Conservation (phyloP, 2,329 filamentous ascomycete genomes). For the Rutstroemia sp. region DNA sequence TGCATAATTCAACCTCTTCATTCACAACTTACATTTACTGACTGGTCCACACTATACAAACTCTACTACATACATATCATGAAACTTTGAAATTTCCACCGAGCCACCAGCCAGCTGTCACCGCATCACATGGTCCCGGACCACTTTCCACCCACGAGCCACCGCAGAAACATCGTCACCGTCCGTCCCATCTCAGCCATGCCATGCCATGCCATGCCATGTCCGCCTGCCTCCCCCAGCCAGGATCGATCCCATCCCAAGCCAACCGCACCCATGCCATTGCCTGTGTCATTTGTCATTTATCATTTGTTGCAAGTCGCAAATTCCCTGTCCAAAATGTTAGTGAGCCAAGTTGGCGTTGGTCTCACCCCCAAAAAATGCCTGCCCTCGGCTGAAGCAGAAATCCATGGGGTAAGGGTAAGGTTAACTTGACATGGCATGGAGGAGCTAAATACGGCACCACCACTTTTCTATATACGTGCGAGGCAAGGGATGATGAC, state of each 20-base stretch:
- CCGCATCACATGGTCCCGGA: too few relatives aligned
- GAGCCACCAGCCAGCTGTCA: too few relatives aligned
- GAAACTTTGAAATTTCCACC: too few relatives aligned
- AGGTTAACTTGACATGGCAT: background rate
- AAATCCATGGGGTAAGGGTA: background rate
- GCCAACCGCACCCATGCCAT: background rate
- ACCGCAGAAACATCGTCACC: background rate
- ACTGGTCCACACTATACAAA: too few relatives aligned
- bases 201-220: too few relatives aligned
- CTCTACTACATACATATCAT: too few relatives aligned
- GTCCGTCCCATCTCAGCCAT: too few relatives aligned
- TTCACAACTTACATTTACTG: too few relatives aligned
- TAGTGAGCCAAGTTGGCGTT: background rate
- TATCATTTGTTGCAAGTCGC: slow-evolving; percentile 2
- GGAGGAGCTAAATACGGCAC: background rate
- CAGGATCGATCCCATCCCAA: background rate
- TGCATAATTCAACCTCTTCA: too few relatives aligned
- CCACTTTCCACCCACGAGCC: background rate
- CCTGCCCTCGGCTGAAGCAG: background rate
- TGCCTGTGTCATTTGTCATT: background rate
- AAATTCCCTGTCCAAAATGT: background rate
- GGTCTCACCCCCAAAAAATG: background rate
- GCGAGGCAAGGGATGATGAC: background rate
- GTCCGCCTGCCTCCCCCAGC: too few relatives aligned
- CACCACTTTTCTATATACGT: background rate